Evolutionary conservation across 129 eudicot species (phyloP), one percentile per base, ranked within the genome.

Genomic region (Tanacetum coccineum): DNA sequence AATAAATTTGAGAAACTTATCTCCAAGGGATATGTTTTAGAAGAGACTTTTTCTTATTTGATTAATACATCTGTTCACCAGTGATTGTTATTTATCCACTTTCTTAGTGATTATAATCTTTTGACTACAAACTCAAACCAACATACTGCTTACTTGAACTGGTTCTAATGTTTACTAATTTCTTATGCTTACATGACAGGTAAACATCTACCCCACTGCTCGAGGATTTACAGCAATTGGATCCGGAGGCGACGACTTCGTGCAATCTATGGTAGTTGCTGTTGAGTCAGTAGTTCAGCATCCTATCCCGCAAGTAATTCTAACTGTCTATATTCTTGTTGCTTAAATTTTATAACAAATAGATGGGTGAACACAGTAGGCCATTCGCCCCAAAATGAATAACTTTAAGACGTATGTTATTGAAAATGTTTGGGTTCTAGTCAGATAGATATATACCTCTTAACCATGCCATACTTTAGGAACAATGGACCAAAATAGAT

Each of bases 211-310:
- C 77, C 98, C 98, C 48, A 84, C 92, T 52, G 89, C 79, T 64
- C 82, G 98, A 86, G 96, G 96, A 17, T 93, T 93, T 73, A 93
- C 98, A 14, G 98, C 98, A 19, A 93, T 93, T 72, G 98, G 98
- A 66, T 86, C 95, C 7, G 96, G 98, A 74, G 98, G 98, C 28
- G 95, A 93, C 70, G 98, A 93, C 76, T 93, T 93, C 77, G 98
- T 93, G 79, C 92, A 88, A 22, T 79, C 98, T 18, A 93, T 93
- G 98, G 86, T 93, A 45, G 80, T 88, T 79, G 98, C 98, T 68
- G 98, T 93, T 62, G 98, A 93, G 75, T 86, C 98, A 6, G 96
- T 93, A 40, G 83, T 93, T 76, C 78, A 88, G 52, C 83, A 86
- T 15, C 87, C 92, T 50, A 82, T 93, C 68, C 96, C 98, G 3